Evolutionary conservation across 2,329 filamentous ascomycete species (phyloP).

Genomic region (Fonsecaea erecta): DNA sequence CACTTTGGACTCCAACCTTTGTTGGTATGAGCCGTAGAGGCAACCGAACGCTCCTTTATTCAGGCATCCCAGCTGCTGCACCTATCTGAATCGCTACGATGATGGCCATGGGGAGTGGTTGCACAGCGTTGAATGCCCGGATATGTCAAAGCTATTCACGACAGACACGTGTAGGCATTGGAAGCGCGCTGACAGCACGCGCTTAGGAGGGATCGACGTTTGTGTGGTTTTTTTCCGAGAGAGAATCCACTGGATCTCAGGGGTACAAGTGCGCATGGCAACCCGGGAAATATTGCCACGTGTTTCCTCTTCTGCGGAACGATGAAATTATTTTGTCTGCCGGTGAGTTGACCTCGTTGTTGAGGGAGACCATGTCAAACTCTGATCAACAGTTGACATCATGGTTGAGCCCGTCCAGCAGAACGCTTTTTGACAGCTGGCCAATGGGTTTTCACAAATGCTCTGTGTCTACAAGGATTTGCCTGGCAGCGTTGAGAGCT

Average conservation of each 20-base stretch:
- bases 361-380: not conserved
- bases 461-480: too few species aligned
- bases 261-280: not conserved
- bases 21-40: not conserved
- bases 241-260: not conserved
- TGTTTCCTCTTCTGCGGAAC: not conserved
- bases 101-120: not conserved
- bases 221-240: not conserved
- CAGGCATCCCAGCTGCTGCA: not conserved
- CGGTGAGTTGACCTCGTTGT: not conserved
- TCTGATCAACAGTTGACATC: not conserved
- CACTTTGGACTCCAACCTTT: too few species aligned
- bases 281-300: not conserved
- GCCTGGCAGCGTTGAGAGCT: not conserved
- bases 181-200: not conserved
- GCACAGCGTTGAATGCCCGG: not conserved
- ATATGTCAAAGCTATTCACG: not conserved
- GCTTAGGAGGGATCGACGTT: not conserved
- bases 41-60: not conserved
- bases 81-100: not conserved
- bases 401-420: not conserved
- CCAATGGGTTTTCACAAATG: too few species aligned
- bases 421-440: not conserved
- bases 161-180: not conserved
- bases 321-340: not conserved